phyloP scores from a whole-genome alignment of 2,329 filamentous ascomycete species.

The Curvularia sp. region DNA sequence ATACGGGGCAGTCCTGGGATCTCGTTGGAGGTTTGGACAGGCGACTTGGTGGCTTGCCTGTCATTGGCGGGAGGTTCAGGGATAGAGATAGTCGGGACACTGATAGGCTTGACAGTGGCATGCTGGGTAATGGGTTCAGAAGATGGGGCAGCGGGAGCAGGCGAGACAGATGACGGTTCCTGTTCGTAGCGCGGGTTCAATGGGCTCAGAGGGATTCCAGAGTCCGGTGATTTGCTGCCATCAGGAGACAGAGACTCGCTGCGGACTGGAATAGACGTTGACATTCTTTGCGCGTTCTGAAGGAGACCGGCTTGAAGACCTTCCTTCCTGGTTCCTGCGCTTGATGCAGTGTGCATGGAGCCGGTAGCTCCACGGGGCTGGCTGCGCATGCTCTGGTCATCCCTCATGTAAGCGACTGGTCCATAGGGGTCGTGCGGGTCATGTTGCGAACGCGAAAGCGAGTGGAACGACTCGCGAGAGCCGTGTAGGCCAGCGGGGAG shows the following conservation, averaged over 20 bases:
- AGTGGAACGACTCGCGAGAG: slow-evolving; percentile 86
- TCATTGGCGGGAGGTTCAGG: slow-evolving; percentile 30
- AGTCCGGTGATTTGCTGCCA: slow-evolving; percentile 40
- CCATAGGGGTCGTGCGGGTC: slow-evolving; percentile 86
- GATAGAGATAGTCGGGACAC: slow-evolving; percentile 34
- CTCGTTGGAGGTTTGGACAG: slow-evolving; percentile 29
- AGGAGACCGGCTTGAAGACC: slow-evolving; percentile 60
- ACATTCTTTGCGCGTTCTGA: slow-evolving; percentile 65
- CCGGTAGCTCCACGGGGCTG: slow-evolving; percentile 41
- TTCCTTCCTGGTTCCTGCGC: slow-evolving; percentile 54
- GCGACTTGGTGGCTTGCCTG: slow-evolving; percentile 35
- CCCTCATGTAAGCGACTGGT: slow-evolving; percentile 64
- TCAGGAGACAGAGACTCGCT: slow-evolving; percentile 49
- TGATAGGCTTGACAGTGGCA: slow-evolving; percentile 47
- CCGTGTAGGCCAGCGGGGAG: slow-evolving; percentile 80
- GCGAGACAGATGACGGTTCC: slow-evolving; percentile 14
- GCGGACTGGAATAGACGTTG: slow-evolving; percentile 58
- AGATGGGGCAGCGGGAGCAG: slow-evolving; percentile 21
- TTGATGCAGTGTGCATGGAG: slow-evolving; percentile 62
- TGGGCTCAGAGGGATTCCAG: slow-evolving; percentile 37
- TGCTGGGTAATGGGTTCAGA: slow-evolving; percentile 36
- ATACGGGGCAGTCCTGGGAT: slow-evolving; percentile 37
- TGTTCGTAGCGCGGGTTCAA: slow-evolving; percentile 38
- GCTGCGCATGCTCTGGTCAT: slow-evolving; percentile 49
- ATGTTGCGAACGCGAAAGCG: slow-evolving; percentile 77